These are phyloP conservation scores for Prunus salicina DNA, from an alignment of 306 rosid genomes.

Conservation along the genomic window DNA sequence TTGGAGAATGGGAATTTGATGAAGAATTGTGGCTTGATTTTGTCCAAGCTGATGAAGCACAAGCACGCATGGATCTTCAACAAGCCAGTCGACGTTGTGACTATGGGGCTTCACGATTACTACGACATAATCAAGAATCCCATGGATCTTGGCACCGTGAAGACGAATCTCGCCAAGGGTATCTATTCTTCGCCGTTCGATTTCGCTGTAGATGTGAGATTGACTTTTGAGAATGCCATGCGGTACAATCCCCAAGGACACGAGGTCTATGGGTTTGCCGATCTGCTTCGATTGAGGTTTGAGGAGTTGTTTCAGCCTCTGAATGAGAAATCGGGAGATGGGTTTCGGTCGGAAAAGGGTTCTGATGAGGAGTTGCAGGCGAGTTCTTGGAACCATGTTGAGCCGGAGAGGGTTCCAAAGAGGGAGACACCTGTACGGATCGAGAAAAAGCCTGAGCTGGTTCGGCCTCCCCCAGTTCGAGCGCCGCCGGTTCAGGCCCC, in stretches of 20 bases:
- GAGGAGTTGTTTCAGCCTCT: slow-evolving; percentile 67
- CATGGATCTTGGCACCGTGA: slow-evolving; percentile 94
- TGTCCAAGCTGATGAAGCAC: slow-evolving; percentile 80
- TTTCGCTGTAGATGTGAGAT: slow-evolving; percentile 68
- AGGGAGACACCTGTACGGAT: slow-evolving; percentile 30
- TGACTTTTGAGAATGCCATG: slow-evolving; percentile 79
- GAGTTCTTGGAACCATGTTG: slow-evolving; percentile 77
- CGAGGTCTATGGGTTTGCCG: slow-evolving; percentile 58
- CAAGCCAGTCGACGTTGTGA: slow-evolving; percentile 60
- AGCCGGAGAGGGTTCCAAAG: slow-evolving; percentile 44
- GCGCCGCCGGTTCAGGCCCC: background rate
- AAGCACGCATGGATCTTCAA: slow-evolving; percentile 72
- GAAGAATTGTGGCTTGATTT: slow-evolving; percentile 64
- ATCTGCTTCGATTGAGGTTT: slow-evolving; percentile 52
- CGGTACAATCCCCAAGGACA: slow-evolving; percentile 84
- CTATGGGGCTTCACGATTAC: slow-evolving; percentile 82
- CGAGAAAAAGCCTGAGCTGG: slow-evolving; percentile 28
- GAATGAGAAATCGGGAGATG: slow-evolving; percentile 40
- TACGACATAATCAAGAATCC: slow-evolving; percentile 71
- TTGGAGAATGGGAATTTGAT: slow-evolving; percentile 44
- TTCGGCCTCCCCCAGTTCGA: background rate
- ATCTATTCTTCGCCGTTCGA: slow-evolving; percentile 50
- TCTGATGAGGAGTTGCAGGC: slow-evolving; percentile 78
- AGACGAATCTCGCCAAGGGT: slow-evolving; percentile 47
- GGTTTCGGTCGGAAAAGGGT: slow-evolving; percentile 26